Evolutionary conservation across 2,329 filamentous ascomycete species (phyloP).

Genomic region (Lachnellula subtilissima): DNA sequence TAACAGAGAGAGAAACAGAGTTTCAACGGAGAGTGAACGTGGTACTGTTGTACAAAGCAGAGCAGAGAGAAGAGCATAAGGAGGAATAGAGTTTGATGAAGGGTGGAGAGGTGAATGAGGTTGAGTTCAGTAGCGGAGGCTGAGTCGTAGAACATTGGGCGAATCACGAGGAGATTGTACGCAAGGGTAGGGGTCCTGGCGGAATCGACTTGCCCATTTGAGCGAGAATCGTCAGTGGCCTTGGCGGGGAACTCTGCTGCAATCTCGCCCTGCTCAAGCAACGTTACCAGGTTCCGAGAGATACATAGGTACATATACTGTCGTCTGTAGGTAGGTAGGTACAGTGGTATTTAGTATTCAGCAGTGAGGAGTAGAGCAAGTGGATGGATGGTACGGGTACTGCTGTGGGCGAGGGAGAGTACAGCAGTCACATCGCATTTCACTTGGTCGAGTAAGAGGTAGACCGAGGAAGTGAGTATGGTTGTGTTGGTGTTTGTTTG

Average conservation of each 20-base stretch:
- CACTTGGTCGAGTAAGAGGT: too few relatives aligned
- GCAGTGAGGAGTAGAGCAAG: too few relatives aligned
- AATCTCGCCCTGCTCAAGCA: not conserved
- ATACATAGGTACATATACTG: too few relatives aligned
- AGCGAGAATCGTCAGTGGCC: constrained; percentile 3
- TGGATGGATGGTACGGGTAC: too few relatives aligned
- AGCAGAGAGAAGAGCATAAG: not conserved
- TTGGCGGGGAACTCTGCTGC: not conserved
- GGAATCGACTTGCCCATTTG: not conserved
- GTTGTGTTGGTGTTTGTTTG: too few relatives aligned
- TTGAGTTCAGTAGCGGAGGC: not conserved
- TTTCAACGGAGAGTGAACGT: too few relatives aligned
- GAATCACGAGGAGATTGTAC: not conserved
- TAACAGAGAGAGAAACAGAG: not conserved
- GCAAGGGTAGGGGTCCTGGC: not conserved
- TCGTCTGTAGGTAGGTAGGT: too few relatives aligned
- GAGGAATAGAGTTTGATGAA: not conserved
- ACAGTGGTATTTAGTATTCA: too few relatives aligned
- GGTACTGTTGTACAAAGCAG: not conserved
- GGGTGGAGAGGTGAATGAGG: not conserved
- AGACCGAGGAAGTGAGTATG: too few relatives aligned
- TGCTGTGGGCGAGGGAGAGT: too few relatives aligned
- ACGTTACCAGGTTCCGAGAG: constrained; percentile 1
- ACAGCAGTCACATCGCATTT: too few relatives aligned
- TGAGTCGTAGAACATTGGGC: not conserved